phyloP scores from a whole-genome alignment of 257 asterid species.

The Ophiorrhiza pumila region DNA sequence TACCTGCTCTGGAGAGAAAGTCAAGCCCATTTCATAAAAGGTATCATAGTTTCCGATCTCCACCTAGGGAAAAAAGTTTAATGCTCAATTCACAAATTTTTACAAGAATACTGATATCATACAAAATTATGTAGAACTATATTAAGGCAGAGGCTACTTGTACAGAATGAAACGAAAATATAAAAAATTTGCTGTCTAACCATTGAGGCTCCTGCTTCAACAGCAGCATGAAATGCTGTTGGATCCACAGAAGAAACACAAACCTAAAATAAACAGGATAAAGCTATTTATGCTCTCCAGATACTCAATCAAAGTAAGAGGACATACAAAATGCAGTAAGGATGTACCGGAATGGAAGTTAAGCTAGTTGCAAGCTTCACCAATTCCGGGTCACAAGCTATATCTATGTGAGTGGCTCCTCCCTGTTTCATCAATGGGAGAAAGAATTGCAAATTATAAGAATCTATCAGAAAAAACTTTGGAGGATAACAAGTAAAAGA shows the following conservation, averaged over 20 bases:
- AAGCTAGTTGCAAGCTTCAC: slow-evolving; percentile 73
- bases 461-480: background rate
- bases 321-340: background rate
- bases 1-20: slow-evolving; percentile 82
- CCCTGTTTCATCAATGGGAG: slow-evolving; percentile 43
- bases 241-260: slow-evolving; percentile 95
- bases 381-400: slow-evolving; percentile 82
- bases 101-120: background rate
- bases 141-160: background rate
- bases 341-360: slow-evolving; percentile 73
- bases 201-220: slow-evolving; percentile 93
- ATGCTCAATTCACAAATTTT: background rate
- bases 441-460: slow-evolving; percentile 1
- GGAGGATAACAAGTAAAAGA: background rate
- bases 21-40: slow-evolving; percentile 71
- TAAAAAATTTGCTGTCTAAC: slow-evolving; percentile 27
- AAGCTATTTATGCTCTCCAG: background rate
- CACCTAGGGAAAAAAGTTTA: slow-evolving; percentile 39
- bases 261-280: slow-evolving; percentile 40
- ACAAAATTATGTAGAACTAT: background rate
- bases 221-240: slow-evolving; percentile 68
- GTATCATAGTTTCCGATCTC: slow-evolving; percentile 93
- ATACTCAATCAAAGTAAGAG: background rate
- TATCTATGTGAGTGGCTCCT: slow-evolving; percentile 93
- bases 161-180: background rate